Conservation (phyloP, 192 early-diverging fungal species). For the Mortierella hygrophila region DNA sequence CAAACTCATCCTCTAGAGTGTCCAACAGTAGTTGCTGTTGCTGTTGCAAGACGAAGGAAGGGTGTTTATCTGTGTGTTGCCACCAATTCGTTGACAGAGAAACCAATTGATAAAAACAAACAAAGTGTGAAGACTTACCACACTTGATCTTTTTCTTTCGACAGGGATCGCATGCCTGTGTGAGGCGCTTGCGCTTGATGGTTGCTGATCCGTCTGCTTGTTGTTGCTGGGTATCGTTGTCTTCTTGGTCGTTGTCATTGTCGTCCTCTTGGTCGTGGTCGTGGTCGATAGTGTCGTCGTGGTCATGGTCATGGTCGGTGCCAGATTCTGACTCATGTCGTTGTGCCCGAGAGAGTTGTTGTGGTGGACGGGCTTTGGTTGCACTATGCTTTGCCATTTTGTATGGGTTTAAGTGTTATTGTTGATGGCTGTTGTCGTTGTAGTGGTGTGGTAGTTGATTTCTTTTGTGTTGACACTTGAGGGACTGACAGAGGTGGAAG, state of each 20-base stretch:
- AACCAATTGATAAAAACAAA: not conserved
- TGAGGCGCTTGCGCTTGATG: slow-evolving; percentile 72
- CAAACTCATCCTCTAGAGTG: slow-evolving; percentile 4
- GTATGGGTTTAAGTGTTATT: not conserved
- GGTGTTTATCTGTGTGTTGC: slow-evolving; percentile 3
- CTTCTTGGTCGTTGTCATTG: slow-evolving; percentile 31
- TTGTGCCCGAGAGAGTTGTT: not conserved
- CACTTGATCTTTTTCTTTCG: slow-evolving; percentile 80
- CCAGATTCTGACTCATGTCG: slow-evolving; percentile 12
- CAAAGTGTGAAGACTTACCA: slow-evolving; percentile 24
- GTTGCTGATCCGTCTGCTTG: not conserved
- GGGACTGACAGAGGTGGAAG: not conserved
- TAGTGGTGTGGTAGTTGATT: not conserved
- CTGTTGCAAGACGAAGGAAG: not conserved
- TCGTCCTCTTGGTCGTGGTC: slow-evolving; percentile 7
- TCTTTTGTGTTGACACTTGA: not conserved
- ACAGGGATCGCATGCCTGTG: slow-evolving; percentile 82
- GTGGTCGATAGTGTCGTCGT: not conserved
- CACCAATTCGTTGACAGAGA: not conserved
- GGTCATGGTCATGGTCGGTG: slow-evolving; percentile 16
- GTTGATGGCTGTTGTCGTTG: not conserved
- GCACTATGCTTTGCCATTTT: not conserved
- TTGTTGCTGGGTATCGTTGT: slow-evolving; percentile 20
- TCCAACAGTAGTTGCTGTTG: not conserved
- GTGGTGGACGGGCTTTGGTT: not conserved